A percentile compares a stretch with the other conserved stretches of the same genome.
Evolutionary conservation across 2,329 filamentous ascomycete species (phyloP).

Genomic region (Pseudopithomyces chartarum): DNA sequence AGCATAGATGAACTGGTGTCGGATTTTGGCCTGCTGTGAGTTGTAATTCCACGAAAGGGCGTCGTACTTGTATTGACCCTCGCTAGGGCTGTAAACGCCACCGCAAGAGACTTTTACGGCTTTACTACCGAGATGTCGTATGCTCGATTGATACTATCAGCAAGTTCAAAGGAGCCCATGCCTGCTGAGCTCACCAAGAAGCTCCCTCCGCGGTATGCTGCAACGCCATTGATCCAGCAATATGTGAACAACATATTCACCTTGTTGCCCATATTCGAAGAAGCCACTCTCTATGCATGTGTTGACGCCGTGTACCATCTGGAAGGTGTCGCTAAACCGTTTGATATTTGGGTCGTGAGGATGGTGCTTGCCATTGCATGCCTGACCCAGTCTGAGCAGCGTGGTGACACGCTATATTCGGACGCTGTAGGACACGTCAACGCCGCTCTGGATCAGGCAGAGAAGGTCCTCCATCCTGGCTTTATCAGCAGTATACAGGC

Average conservation of each 20-base stretch:
- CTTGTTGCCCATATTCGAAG: constrained; percentile 81
- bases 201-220: constrained; percentile 73
- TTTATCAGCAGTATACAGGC: constrained; percentile 86
- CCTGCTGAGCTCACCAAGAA: constrained; percentile 63
- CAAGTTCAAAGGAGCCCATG: constrained; percentile 74
- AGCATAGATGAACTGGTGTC: constrained; percentile 92
- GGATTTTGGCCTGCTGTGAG: constrained; percentile 88
- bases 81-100: constrained; percentile 85
- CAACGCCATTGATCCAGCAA: constrained; percentile 74
- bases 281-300: constrained; percentile 76
- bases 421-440: constrained; percentile 65
- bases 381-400: constrained; percentile 70
- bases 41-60: constrained; percentile 13
- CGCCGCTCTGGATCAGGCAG: constrained; percentile 75
- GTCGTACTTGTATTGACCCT: constrained; percentile 13
- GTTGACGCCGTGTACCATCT: constrained; percentile 82
- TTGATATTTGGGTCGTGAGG: constrained; percentile 85
- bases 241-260: constrained; percentile 84
- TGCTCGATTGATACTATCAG: constrained; percentile 83
- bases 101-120: constrained; percentile 89
- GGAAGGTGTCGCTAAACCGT: constrained; percentile 64
- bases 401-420: constrained; percentile 66
- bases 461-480: constrained; percentile 83
- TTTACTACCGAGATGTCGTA: constrained; percentile 91
- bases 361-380: constrained; percentile 88